Conservation (phyloP, 345 rosid genomes). For the Citrus mangshanensis region DNA sequence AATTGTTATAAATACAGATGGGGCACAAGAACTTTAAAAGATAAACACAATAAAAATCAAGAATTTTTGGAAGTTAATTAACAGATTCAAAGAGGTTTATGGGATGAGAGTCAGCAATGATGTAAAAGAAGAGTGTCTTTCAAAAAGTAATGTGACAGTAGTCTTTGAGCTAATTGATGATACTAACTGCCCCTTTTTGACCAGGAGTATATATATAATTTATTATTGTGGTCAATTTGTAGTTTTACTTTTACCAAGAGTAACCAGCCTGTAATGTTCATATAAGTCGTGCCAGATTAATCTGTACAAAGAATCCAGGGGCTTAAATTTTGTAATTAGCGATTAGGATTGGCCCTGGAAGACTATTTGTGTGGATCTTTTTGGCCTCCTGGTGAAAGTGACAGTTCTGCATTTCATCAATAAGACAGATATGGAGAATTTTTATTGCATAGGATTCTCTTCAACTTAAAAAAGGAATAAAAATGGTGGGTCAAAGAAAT, state of each 20-base stretch:
- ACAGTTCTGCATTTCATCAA: background rate
- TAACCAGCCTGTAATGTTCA: background rate
- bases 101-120: background rate
- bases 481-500: background rate
- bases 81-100: background rate
- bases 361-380: background rate
- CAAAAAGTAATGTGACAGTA: background rate
- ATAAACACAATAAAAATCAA: no score
- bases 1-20: no score
- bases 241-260: background rate
- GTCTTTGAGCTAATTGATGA: background rate
- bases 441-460: slow-evolving; percentile 6
- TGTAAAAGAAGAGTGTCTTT: background rate
- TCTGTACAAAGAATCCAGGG: background rate
- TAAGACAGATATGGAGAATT: background rate
- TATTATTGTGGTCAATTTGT: background rate
- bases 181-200: background rate
- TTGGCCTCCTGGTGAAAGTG: background rate
- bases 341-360: background rate
- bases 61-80: background rate
- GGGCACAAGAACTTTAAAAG: no score
- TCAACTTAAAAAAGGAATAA: no score
- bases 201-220: background rate
- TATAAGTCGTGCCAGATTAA: background rate
- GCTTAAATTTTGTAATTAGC: background rate